phyloP scores from a whole-genome alignment of 2,329 filamentous ascomycete species.

The Septoria linicola region DNA sequence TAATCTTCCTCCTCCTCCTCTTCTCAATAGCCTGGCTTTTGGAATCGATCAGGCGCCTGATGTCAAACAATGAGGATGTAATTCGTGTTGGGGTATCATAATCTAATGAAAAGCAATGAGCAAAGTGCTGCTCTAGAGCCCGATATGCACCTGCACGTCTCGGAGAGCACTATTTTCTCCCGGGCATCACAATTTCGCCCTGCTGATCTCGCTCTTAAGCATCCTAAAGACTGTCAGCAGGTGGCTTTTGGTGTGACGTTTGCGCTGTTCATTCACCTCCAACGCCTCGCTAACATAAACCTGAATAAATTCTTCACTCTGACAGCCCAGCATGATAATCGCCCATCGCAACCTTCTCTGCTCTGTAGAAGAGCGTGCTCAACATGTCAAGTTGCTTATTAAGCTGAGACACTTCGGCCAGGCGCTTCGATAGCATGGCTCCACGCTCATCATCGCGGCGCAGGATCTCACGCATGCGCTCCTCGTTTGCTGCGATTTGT shows the following conservation, averaged over 20 bases:
- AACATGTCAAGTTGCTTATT: constrained; percentile 20
- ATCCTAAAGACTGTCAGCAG: constrained; percentile 1
- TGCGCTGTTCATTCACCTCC: too few relatives aligned
- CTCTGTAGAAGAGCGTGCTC: constrained; percentile 1
- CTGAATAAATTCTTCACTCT: constrained; percentile 3
- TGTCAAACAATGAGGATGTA: not conserved
- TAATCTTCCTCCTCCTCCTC: too few relatives aligned
- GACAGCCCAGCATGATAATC: constrained; percentile 17
- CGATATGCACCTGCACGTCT: too few relatives aligned
- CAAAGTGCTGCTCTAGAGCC: too few relatives aligned
- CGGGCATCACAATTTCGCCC: too few relatives aligned
- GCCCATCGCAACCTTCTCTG: constrained; percentile 19
- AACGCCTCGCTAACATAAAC: constrained; percentile 2
- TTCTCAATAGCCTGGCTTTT: too few relatives aligned
- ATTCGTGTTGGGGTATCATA: not conserved
- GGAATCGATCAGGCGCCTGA: too few relatives aligned
- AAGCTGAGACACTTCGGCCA: constrained; percentile 21
- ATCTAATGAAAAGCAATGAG: too few relatives aligned
- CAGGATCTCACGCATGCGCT: constrained; percentile 23
- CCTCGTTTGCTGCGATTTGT: constrained; percentile 24
- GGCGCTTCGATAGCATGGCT: constrained; percentile 13
- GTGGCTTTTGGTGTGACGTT: too few relatives aligned
- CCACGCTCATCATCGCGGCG: constrained; percentile 15
- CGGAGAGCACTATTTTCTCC: too few relatives aligned
- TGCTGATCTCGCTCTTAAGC: too few relatives aligned